These are phyloP conservation scores for Skeletonema tropicum DNA, from an alignment of 108 stramenopile species.

Conservation along the genomic window DNA sequence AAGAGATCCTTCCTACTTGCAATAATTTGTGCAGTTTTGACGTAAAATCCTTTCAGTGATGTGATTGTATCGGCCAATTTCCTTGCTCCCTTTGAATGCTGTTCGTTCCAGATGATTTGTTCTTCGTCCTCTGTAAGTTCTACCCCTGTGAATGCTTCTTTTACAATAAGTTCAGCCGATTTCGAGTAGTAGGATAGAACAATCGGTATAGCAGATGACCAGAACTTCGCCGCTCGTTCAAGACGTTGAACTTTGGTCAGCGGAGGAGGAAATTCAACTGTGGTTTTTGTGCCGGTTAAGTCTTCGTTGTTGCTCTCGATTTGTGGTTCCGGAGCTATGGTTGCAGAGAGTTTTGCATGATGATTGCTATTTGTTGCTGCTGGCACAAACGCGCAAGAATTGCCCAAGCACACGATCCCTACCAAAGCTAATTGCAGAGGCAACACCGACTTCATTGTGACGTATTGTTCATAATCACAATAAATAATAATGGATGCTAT, in stretches of 20 bases:
- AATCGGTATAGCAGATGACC: slow-evolving; percentile 78
- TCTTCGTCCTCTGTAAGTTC: slow-evolving; percentile 60
- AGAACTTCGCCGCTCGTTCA: slow-evolving; percentile 80
- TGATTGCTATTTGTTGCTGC: background rate
- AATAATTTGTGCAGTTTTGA: slow-evolving; percentile 95
- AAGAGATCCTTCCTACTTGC: slow-evolving; percentile 89
- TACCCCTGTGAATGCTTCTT: slow-evolving; percentile 61
- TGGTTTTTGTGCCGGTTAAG: background rate
- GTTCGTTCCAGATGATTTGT: slow-evolving; percentile 71
- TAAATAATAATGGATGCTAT: no score
- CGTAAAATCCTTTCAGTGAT: slow-evolving; percentile 94
- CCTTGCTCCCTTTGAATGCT: slow-evolving; percentile 77
- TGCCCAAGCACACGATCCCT: background rate
- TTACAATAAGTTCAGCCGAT: slow-evolving; percentile 62
- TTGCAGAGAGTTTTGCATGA: background rate
- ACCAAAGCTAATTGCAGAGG: background rate
- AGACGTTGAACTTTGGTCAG: slow-evolving; percentile 65
- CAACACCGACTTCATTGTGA: background rate
- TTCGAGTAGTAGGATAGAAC: slow-evolving; percentile 78
- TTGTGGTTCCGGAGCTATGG: background rate
- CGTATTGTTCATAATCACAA: no score
- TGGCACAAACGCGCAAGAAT: background rate
- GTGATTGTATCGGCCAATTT: slow-evolving; percentile 76
- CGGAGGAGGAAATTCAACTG: slow-evolving; percentile 79
- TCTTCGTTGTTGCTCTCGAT: background rate